Evolutionary conservation across 768 basidiomycete species (phyloP), one percentile per base, ranked within the genome.

Genomic region (Psilocybe azurescens): DNA sequence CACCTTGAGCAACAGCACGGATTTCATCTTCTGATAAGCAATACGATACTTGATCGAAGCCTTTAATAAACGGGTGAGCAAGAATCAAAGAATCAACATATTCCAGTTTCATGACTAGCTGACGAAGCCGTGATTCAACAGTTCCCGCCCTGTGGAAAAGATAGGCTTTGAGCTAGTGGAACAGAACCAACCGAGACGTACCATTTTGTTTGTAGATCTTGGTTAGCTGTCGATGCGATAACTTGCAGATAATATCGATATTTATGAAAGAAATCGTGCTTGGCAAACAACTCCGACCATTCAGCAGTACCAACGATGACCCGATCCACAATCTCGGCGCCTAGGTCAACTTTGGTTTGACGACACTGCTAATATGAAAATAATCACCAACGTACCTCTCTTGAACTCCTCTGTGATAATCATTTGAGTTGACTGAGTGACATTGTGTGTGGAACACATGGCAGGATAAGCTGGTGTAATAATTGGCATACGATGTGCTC

Each of bases 381-480:
- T 44, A 13, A 44, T 50, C 24, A 38, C 47, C 13, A 30, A 62
- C 66, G 6, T 28, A 91, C 95, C 95, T 83, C 91, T 88, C 79
- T 94, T 92, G 74, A 98, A 95, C 70, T 99, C 97, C 67, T 94
- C 89, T 0, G 92, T 96, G 83, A 97, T 95, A 58, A 99, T 93
- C 83, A 91, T 89, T 77, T 97, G 94, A 4, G 97, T 99, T 8
- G 95, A 97, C 47, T 87, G 86, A 55, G 95, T 95, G 62, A 99
- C 96, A 69, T 99, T 99, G 78, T 99, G 97, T 16, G 97, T 99
- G 28, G 97, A 88, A 74, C 97, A 99, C 97, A 99, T 99, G 5
- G 97, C 90, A 50, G 97, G 97, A 76, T 98, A 99, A 10, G 97
- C 96, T 3, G 97, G 97, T 1, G 97, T 99, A 69, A 99, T 99